These are phyloP conservation scores for Torulaspora maleeae DNA, from an alignment of 805 yeast species.

Conservation along the genomic window DNA sequence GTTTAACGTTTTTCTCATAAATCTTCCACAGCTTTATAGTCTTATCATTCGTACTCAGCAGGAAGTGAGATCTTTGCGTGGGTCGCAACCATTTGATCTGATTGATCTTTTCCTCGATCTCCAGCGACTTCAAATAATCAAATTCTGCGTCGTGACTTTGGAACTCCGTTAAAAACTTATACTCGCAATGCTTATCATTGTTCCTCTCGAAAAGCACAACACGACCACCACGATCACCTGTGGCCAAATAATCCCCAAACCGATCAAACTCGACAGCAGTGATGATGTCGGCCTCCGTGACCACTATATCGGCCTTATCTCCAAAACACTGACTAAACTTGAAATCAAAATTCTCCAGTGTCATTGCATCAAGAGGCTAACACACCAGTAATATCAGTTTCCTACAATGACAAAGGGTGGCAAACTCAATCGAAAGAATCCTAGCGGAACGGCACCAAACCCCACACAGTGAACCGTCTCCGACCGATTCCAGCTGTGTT, in stretches of 20 bases:
- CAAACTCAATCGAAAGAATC: background rate
- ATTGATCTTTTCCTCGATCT: slow-evolving; percentile 96
- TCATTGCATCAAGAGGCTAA: slow-evolving; percentile 19
- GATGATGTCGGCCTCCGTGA: slow-evolving; percentile 95
- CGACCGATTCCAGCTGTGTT: too few relatives aligned
- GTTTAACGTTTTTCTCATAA: slow-evolving; percentile 82
- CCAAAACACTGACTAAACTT: slow-evolving; percentile 98
- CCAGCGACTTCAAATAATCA: slow-evolving; percentile 90
- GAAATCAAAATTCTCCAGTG: slow-evolving; percentile 38
- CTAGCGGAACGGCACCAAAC: too few relatives aligned
- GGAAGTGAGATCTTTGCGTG: slow-evolving; percentile 82
- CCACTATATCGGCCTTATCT: slow-evolving; percentile 95
- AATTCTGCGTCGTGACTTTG: slow-evolving; percentile 98
- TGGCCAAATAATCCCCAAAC: slow-evolving; percentile 91
- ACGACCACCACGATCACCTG: slow-evolving; percentile 98
- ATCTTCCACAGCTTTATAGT: slow-evolving; percentile 98
- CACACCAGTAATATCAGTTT: background rate
- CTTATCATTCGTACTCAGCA: slow-evolving; percentile 91
- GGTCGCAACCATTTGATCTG: slow-evolving; percentile 94
- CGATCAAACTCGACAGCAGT: slow-evolving; percentile 95
- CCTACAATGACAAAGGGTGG: background rate
- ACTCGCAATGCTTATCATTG: slow-evolving; percentile 75
- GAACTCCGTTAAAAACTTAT: slow-evolving; percentile 92
- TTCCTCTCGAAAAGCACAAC: slow-evolving; percentile 93
- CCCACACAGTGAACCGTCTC: too few relatives aligned